Evolutionary conservation across 2,329 filamentous ascomycete species (phyloP).

Genomic region (Pseudogymnoascus sp.): DNA sequence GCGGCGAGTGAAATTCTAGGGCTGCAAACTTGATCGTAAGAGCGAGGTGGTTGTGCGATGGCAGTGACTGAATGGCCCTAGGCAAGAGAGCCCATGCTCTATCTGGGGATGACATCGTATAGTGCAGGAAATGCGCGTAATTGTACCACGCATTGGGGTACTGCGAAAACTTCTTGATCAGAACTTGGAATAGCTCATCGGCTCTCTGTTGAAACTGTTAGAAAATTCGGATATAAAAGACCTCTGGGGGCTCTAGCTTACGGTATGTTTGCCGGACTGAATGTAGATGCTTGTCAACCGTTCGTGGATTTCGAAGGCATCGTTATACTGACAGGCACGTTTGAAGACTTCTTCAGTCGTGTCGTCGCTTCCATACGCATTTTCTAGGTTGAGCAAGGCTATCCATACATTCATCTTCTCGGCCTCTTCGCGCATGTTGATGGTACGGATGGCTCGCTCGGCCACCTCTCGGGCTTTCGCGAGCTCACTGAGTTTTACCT

Average conservation of each 20-base stretch:
- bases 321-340: slow-evolving; percentile 88
- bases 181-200: slow-evolving; percentile 75
- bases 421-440: slow-evolving; percentile 81
- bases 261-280: slow-evolving; percentile 74
- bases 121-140: slow-evolving; percentile 88
- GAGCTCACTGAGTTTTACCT: slow-evolving; percentile 84
- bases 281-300: slow-evolving; percentile 91
- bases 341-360: slow-evolving; percentile 80
- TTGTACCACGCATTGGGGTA: slow-evolving; percentile 82
- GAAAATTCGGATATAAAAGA: slow-evolving; percentile 10
- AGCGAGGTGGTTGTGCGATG: slow-evolving; percentile 54
- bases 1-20: slow-evolving; percentile 77
- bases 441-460: slow-evolving; percentile 81
- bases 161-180: slow-evolving; percentile 79
- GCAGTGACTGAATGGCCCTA: slow-evolving; percentile 77
- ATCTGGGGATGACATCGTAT: slow-evolving; percentile 60
- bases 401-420: slow-evolving; percentile 97
- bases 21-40: slow-evolving; percentile 83
- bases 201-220: slow-evolving; percentile 56
- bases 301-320: slow-evolving; percentile 81
- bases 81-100: slow-evolving; percentile 69
- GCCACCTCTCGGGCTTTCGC: slow-evolving; percentile 82
- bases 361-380: slow-evolving; percentile 77
- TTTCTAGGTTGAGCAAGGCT: slow-evolving; percentile 87
- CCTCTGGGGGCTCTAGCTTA: slow-evolving; percentile 38